Conservation (phyloP, 345 rosid genomes). For the Salix brachista region DNA sequence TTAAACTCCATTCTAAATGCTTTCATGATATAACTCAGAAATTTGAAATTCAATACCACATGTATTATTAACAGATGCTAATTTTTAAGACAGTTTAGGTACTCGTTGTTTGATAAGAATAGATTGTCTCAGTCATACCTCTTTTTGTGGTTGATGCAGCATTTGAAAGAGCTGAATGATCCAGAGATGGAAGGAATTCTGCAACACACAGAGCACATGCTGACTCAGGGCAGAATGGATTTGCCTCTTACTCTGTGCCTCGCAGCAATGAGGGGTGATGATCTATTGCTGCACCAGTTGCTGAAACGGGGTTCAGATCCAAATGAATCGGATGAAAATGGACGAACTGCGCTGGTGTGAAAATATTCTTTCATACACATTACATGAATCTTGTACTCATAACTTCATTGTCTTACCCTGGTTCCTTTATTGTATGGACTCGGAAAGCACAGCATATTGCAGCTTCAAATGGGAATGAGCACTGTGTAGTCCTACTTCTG, state of each 20-base stretch:
- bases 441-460: slow-evolving; percentile 65
- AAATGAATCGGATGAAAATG: slow-evolving; percentile 54
- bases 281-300: slow-evolving; percentile 63
- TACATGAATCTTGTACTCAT: background rate
- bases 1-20: background rate
- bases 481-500: slow-evolving; percentile 59
- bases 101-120: background rate
- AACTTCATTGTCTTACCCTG: background rate
- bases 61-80: background rate
- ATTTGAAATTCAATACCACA: background rate
- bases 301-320: slow-evolving; percentile 66
- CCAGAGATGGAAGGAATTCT: slow-evolving; percentile 58
- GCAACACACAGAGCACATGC: slow-evolving; percentile 61
- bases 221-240: slow-evolving; percentile 74
- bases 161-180: slow-evolving; percentile 54
- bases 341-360: slow-evolving; percentile 63
- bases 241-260: slow-evolving; percentile 74
- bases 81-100: background rate
- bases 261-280: slow-evolving; percentile 84
- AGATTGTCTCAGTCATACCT: background rate
- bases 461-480: slow-evolving; percentile 63
- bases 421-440: background rate
- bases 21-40: background rate
- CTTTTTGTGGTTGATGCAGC: slow-evolving; percentile 42
- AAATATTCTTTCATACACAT: background rate